A percentile compares a stretch with the other conserved stretches of the same genome.
phyloP scores from a whole-genome alignment of 2,329 filamentous ascomycete genomes.

The Tricladium varicosporioides region DNA sequence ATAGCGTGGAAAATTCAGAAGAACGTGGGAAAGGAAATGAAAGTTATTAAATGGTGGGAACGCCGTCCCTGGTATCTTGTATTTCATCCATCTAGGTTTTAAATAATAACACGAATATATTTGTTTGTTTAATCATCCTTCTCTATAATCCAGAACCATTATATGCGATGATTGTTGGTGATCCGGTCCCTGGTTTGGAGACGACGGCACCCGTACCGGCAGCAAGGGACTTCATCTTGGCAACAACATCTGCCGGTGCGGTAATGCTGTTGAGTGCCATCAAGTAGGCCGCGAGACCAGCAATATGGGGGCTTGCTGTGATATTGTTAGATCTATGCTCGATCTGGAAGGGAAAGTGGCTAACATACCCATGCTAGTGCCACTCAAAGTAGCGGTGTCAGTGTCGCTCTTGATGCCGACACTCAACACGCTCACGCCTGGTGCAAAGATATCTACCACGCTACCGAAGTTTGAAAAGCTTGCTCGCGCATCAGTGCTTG shows the following conservation, averaged over 20 bases:
- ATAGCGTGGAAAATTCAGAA: no score
- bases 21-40: no score
- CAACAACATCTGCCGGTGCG: conserved; percentile 38
- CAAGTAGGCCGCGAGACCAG: conserved; percentile 66
- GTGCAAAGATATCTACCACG: conserved; percentile 50
- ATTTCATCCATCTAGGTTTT: no score
- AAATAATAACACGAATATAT: no score
- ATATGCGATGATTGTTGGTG: conserved; percentile 5
- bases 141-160: conserved; percentile 10
- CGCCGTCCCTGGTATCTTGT: no score
- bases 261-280: conserved; percentile 46
- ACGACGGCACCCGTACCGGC: conserved; percentile 24
- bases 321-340: neutral
- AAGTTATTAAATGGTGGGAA: no score
- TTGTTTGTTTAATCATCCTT: neutral
- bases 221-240: conserved; percentile 38
- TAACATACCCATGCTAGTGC: conserved; percentile 54
- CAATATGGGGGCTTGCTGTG: conserved; percentile 63
- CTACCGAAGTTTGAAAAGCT: conserved; percentile 51
- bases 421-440: conserved; percentile 45
- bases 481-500: conserved; percentile 36
- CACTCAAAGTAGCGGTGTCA: conserved; percentile 49
- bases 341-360: neutral
- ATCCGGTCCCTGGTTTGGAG: neutral
- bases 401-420: conserved; percentile 44